These are phyloP conservation scores for Kwoniella shandongensis DNA, from an alignment of 768 basidiomycete species.

Conservation along the genomic window DNA sequence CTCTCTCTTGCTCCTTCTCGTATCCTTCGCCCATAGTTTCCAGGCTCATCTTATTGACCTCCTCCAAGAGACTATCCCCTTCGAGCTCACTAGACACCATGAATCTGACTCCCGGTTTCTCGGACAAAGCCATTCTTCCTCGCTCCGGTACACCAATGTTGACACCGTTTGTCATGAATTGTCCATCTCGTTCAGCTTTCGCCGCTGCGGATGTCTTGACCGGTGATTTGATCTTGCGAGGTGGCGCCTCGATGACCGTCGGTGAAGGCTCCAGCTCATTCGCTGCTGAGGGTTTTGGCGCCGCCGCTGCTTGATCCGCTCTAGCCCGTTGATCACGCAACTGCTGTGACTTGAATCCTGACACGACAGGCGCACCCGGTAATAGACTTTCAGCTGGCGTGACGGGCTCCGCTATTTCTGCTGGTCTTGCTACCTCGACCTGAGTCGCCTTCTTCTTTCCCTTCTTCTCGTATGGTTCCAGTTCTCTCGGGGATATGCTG, in stretches of 20 bases:
- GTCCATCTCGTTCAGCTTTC: conserved; percentile 22
- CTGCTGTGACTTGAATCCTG: conserved; percentile 17
- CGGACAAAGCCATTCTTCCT: conserved; percentile 6
- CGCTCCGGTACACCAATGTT: conserved; percentile 11
- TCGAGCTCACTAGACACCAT: conserved; percentile 52
- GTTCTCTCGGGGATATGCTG: conserved; percentile 35
- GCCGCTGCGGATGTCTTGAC: conserved; percentile 18
- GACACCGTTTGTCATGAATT: conserved; percentile 16
- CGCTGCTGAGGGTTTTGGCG: neutral
- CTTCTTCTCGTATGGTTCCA: conserved; percentile 38
- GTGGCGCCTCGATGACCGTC: conserved; percentile 4
- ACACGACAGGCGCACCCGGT: neutral
- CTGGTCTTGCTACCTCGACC: neutral
- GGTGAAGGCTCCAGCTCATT: neutral
- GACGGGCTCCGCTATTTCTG: neutral
- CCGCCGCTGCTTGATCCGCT: conserved; percentile 9
- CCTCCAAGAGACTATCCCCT: conserved; percentile 48
- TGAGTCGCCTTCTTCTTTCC: conserved; percentile 29
- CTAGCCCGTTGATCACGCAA: conserved; percentile 15
- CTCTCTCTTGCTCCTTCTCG: conserved; percentile 15
- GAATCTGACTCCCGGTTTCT: conserved; percentile 48
- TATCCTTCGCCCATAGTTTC: conserved; percentile 42
- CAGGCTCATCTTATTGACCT: conserved; percentile 53
- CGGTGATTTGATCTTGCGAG: conserved; percentile 18
- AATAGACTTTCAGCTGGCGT: conserved; percentile 9